phyloP scores from a whole-genome alignment of 2,329 filamentous ascomycete genomes.

The Lasiodiplodia sp. region DNA sequence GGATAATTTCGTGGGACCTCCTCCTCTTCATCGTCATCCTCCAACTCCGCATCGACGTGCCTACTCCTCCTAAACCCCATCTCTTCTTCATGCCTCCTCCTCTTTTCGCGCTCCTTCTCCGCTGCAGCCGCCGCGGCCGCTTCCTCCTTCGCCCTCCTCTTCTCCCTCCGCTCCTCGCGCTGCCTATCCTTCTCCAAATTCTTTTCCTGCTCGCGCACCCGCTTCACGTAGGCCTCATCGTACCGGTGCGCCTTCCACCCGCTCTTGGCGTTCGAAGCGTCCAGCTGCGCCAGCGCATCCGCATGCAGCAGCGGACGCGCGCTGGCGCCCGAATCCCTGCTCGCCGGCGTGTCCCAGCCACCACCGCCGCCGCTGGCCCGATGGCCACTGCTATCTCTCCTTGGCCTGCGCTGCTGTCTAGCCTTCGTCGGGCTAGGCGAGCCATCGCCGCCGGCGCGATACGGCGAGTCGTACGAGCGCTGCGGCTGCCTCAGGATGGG shows the following conservation, averaged over 20 bases:
- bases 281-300: conserved; percentile 70
- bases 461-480: conserved; percentile 29
- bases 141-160: conserved; percentile 38
- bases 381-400: background rate
- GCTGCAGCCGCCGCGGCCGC: conserved; percentile 37
- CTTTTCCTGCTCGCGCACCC: conserved; percentile 47
- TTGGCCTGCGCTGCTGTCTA: background rate
- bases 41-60: conserved; percentile 37
- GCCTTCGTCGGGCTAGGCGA: conserved; percentile 23
- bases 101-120: conserved; percentile 47
- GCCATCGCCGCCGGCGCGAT: conserved; percentile 6
- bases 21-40: conserved; percentile 34
- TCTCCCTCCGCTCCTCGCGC: conserved; percentile 44
- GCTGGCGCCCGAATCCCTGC: conserved; percentile 38
- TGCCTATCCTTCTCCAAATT: conserved; percentile 43
- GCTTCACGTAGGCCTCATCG: conserved; percentile 47
- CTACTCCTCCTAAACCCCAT: conserved; percentile 33
- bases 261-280: conserved; percentile 67
- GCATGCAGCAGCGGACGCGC: conserved; percentile 53
- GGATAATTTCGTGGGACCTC: conserved; percentile 32
- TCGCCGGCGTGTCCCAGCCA: conserved; percentile 24
- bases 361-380: background rate
- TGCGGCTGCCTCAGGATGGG: conserved; percentile 15
- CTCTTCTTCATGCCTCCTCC: conserved; percentile 43
- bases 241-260: conserved; percentile 53